phyloP scores from a whole-genome alignment of 2,329 filamentous ascomycete species.

The Albophoma yamanashiensis region DNA sequence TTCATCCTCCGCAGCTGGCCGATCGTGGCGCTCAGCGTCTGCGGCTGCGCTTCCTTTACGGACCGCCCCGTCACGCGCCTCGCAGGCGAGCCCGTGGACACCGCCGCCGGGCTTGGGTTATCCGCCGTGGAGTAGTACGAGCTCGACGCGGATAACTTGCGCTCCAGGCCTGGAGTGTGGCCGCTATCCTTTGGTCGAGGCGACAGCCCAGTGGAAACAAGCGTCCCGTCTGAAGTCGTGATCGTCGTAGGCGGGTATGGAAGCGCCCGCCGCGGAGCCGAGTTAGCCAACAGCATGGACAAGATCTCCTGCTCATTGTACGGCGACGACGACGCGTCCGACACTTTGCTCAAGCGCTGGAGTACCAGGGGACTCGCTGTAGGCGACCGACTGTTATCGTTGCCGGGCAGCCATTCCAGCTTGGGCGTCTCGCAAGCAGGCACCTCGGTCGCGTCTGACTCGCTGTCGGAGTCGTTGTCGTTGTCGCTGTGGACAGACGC shows the following conservation, averaged over 20 bases:
- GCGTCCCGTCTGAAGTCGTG: constrained; percentile 14
- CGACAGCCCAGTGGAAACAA: constrained; percentile 16
- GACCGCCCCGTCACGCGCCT: constrained; percentile 8
- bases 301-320: constrained; percentile 23
- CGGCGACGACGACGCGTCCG: constrained; percentile 16
- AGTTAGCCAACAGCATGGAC: constrained; percentile 15
- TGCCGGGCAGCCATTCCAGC: constrained; percentile 1
- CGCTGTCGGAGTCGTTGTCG: constrained; percentile 4
- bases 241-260: constrained; percentile 18
- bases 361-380: constrained; percentile 5
- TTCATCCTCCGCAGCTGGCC: constrained; percentile 48
- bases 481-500: constrained; percentile 12
- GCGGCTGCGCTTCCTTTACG: constrained; percentile 4
- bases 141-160: constrained; percentile 13
- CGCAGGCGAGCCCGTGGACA: constrained; percentile 12
- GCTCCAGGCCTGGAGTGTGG: constrained; percentile 7
- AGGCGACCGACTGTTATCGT: constrained; percentile 2
- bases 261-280: constrained; percentile 12
- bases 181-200: constrained; percentile 11
- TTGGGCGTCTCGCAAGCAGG: constrained; percentile 6
- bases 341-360: not conserved
- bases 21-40: constrained; percentile 29
- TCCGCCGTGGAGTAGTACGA: constrained; percentile 13
- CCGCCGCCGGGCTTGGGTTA: not conserved
- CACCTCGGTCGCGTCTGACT: constrained; percentile 9